These are phyloP conservation scores for Wickerhamiella hasegawae DNA, from an alignment of 805 yeast genomes.

Conservation along the genomic window DNA sequence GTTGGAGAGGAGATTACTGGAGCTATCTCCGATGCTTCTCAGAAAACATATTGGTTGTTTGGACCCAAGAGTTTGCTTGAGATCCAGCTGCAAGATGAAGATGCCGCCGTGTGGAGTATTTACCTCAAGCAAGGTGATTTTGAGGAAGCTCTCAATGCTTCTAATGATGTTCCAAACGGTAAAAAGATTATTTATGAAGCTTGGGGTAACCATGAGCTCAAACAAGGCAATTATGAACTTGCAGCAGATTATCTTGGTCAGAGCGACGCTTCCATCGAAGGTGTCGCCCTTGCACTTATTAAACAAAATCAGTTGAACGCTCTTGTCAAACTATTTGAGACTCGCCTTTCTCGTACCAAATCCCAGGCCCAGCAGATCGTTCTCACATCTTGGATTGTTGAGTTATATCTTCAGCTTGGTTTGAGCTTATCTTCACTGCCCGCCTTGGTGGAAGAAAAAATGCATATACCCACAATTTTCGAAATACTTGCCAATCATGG, in stretches of 20 bases:
- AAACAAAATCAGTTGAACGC: constrained; percentile 28
- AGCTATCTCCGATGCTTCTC: constrained; percentile 31
- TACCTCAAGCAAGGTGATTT: constrained; percentile 36
- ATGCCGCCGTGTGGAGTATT: constrained; percentile 57
- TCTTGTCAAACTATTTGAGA: constrained; percentile 16
- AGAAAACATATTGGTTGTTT: constrained; percentile 62
- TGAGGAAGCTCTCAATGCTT: constrained; percentile 64
- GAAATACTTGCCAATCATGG: constrained; percentile 58
- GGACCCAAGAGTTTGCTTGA: constrained; percentile 51
- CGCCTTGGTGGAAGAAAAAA: constrained; percentile 31
- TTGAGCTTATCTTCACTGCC: constrained; percentile 23
- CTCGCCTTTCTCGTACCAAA: constrained; percentile 12
- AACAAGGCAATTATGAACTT: constrained; percentile 15
- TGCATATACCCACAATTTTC: constrained; percentile 57
- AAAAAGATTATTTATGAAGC: constrained; percentile 34
- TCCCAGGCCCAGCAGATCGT: constrained; percentile 32
- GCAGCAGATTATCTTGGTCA: constrained; percentile 44
- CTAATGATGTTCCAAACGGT: too few relatives aligned
- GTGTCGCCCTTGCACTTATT: constrained; percentile 42
- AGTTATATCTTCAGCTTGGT: constrained; percentile 26
- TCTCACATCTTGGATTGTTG: constrained; percentile 51
- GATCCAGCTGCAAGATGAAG: constrained; percentile 46
- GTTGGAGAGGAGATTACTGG: constrained; percentile 29
- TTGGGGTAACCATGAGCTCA: constrained; percentile 37
- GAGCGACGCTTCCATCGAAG: constrained; percentile 53